Evolutionary conservation across 202 grass and related monocot genomes (phyloP), one percentile per base, ranked within the genome.

Genomic region (Schoenoplectus tabernaemontani): DNA sequence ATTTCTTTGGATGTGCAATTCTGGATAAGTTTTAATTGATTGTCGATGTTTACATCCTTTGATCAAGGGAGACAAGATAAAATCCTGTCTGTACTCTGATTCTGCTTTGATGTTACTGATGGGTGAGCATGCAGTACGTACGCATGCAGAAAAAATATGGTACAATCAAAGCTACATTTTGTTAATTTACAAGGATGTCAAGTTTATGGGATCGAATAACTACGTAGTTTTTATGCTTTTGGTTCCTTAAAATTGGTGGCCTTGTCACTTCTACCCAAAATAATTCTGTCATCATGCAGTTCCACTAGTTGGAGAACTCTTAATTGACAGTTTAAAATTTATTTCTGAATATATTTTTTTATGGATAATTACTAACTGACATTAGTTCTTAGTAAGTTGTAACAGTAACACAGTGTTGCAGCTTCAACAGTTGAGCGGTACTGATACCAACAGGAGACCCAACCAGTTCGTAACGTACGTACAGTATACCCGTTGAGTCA

Each of bases 41-140:
- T 47, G 34, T 7, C 11, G 70, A 51, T 74, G 28, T 51, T 74
- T n/a, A 30, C 46, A 33, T 54, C 15, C 15, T 19, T 54, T 54
- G 46, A 19, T 74, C 28, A 53, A 51, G 70, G 23, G 53, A 74
- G 70, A 74, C 70, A 74, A 54, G 70, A 74, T 74, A 32, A 51
- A 34, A 34, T 10, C 47, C 70, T 74, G 70, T 51, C 65, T 62
- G 64, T 68, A 42, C 2, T 23, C 9, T 74, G 46, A 74, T 74
- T 74, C 48, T 34, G n/a, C 23, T 74, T n/a, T 53, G 46, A 74
- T 54, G 24, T 32, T 53, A 54, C 68, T n/a, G 11, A 73, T 51
- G 42, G 30, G 32, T 15, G 32, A 53, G 3, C 47, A 9, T n/a
- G n/a, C n/a, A n/a, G n/a, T n/a, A n/a, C n/a, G 47, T 51, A 51